Evolutionary conservation across 164 flowering plant genomes (phyloP).

Genomic region (Paratinospora sagittata): DNA sequence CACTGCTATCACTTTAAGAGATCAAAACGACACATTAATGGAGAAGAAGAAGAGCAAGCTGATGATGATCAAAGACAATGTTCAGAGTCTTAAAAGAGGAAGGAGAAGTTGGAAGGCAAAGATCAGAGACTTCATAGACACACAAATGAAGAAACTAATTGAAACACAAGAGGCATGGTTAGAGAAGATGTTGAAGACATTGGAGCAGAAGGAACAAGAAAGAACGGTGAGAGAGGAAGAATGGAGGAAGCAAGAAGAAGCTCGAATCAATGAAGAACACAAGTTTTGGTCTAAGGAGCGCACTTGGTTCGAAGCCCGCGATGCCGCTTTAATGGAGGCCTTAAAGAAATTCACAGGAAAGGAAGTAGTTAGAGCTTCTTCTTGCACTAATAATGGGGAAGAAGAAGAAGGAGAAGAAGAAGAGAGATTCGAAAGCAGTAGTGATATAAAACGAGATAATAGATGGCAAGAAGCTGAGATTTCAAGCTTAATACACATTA

Average conservation of each 20-base stretch:
- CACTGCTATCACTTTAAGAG: slow-evolving; percentile 16
- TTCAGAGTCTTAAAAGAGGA: slow-evolving; percentile 20
- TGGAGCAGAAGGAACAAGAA: slow-evolving; percentile 69
- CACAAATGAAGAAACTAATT: slow-evolving; percentile 69
- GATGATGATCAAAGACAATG: slow-evolving; percentile 17
- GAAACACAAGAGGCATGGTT: slow-evolving; percentile 87
- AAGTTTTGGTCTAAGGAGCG: slow-evolving; percentile 68
- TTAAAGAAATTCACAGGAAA: slow-evolving; percentile 45
- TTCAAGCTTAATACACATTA: slow-evolving; percentile 43
- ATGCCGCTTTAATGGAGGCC: slow-evolving; percentile 66
- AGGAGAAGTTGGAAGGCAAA: slow-evolving; percentile 64
- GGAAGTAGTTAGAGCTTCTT: slow-evolving; percentile 17
- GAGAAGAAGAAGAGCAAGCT: slow-evolving; percentile 21
- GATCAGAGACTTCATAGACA: slow-evolving; percentile 66
- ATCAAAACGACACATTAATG: slow-evolving; percentile 22
- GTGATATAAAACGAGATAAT: slow-evolving; percentile 12
- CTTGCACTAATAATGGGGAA: slow-evolving; percentile 23
- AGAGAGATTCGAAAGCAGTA: no score
- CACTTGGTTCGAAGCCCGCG: slow-evolving; percentile 80
- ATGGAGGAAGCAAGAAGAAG: slow-evolving; percentile 69
- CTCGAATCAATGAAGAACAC: slow-evolving; percentile 51
- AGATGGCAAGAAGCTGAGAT: slow-evolving; percentile 48
- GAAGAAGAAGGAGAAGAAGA: slow-evolving; percentile 22
- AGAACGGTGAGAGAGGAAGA: slow-evolving; percentile 65
- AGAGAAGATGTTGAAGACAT: slow-evolving; percentile 61